Evolutionary conservation across 2,329 filamentous ascomycete species (phyloP).

Genomic region (Dactylellina leptospora): DNA sequence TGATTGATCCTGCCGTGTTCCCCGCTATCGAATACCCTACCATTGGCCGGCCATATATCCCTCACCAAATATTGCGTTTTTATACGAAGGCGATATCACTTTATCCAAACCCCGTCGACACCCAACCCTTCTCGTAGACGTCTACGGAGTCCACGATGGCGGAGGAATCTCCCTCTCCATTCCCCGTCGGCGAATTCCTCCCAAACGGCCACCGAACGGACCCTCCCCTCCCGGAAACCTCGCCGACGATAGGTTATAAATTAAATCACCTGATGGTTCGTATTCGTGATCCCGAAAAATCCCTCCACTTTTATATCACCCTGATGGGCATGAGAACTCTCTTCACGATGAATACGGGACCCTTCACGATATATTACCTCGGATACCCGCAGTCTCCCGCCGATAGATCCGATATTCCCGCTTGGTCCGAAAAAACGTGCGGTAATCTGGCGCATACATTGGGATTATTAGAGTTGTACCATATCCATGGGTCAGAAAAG

Average conservation of each 20-base stretch:
- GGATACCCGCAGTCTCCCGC: constrained; percentile 53
- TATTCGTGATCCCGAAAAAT: constrained; percentile 58
- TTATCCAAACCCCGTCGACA: too few species aligned
- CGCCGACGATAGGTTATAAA: constrained; percentile 29
- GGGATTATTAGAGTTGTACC: constrained; percentile 59
- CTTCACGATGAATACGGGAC: constrained; percentile 59
- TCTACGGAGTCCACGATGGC: not conserved
- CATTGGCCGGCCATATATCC: too few species aligned
- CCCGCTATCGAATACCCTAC: too few species aligned
- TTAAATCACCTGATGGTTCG: constrained; percentile 59
- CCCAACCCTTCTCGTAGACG: not conserved
- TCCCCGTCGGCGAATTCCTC: constrained; percentile 28
- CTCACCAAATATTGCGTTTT: too few species aligned
- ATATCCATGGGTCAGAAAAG: constrained; percentile 57
- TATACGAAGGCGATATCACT: too few species aligned
- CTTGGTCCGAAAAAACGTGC: constrained; percentile 30
- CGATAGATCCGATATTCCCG: constrained; percentile 23
- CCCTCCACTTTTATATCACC: constrained; percentile 59
- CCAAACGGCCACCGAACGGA: constrained; percentile 31
- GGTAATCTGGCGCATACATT: constrained; percentile 34
- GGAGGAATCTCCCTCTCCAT: not conserved
- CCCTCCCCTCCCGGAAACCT: constrained; percentile 8
- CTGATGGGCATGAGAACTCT: constrained; percentile 59
- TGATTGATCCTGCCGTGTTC: too few species aligned
- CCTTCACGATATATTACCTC: constrained; percentile 60